Base-by-base conservation (phyloP, 805 yeast species). In the Starmerella powellii region DNA sequence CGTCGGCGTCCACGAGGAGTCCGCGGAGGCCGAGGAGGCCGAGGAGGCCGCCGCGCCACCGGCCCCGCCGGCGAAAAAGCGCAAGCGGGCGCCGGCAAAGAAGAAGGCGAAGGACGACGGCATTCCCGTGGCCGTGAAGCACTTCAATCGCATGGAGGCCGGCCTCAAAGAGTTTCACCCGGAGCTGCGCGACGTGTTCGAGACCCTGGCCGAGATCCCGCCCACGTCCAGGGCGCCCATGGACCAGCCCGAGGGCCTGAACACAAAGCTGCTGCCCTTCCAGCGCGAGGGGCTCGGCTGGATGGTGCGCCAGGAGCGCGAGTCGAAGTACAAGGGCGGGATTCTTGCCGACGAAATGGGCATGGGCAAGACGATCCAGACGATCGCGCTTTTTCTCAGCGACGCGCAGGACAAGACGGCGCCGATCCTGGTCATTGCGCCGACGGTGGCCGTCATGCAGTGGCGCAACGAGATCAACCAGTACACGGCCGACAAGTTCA, bases 281-380 rank as follows among this genome's bases (percentile, higher is more conserved):
- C 99, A 91, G 62, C 65, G 75, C 13, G 99, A 91, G 64, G 98
- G 98, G 16, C 66, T 91, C 37, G 73, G 80, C 54, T 91, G 99
- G 99, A 69, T 91, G 46, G 52, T 73, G 12, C 69, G 74, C 37
- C 97, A 88, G 62, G 97, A 88, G 56, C 76, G 76, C 18, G 54
- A 60, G 12, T 69, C 82, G 19, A 71, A 68, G 33, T 88, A 80
- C 60, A 68, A 72, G 13, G 98, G 98, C 20, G 98, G 97, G 13
- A 79, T 91, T 8, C 65, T 91, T 36, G 97, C 98, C 4, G 99
- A 91, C 65, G 99, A 91, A 62, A 91, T 91, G 99, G 99, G 99
- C 29, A 88, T 91, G 97, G 99, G 99, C 49, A 91, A 91, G 56
- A 91, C 99, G 0, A 87, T 91, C 38, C 98, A 91, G 63, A 88